Evolutionary conservation across 352 stramenopile genomes (phyloP), one percentile per base, ranked within the genome.

Genomic region (Phytophthora kernoviae): DNA sequence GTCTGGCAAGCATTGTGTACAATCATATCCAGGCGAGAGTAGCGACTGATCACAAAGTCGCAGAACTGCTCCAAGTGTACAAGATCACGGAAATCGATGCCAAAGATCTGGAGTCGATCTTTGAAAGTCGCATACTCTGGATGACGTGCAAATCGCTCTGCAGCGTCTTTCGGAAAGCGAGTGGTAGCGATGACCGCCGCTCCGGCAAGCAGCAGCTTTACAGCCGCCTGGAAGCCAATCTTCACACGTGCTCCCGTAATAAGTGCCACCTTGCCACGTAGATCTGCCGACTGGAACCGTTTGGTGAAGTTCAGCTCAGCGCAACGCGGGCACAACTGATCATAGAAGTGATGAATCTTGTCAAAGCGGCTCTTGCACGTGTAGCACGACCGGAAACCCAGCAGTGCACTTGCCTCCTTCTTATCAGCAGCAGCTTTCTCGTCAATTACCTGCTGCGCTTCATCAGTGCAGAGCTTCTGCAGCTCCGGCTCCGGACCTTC

Each of bases 1-100:
- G 96, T 99, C 79, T 99, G 96, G 77, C 96, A 99, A 8, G 96
- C 96, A 70, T 99, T 99, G 77, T 99, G 98, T 50, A 99, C 96
- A 41, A 99, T 86, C 36, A 98, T 90, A 75, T 99, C 95, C 32
- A 99, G 83, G n/a, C 94, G 94, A 45, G 82, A 76, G 62, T 95
- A 91, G 61, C 76, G 82, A 30, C 71, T 77, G 8, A 92, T 68
- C 26, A 95, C 84, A 58, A 90, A 92, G 62, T 93, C 87, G 18
- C 94, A 89, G 65, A 99, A 98, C 47, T 96, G 87, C 75, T 99
- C 96, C 18, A 99, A 62, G 49, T 97, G 94, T 12, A 97, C 91
- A 10, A 99, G 76, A 72, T 99, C 95, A 58, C 96, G 86, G 58
- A 99, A 97, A 69, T 99, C 96, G 48, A 98, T 92, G 49, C 96